phyloP scores from a whole-genome alignment of 2,329 filamentous ascomycete species.

The Cercospora nicotianae region DNA sequence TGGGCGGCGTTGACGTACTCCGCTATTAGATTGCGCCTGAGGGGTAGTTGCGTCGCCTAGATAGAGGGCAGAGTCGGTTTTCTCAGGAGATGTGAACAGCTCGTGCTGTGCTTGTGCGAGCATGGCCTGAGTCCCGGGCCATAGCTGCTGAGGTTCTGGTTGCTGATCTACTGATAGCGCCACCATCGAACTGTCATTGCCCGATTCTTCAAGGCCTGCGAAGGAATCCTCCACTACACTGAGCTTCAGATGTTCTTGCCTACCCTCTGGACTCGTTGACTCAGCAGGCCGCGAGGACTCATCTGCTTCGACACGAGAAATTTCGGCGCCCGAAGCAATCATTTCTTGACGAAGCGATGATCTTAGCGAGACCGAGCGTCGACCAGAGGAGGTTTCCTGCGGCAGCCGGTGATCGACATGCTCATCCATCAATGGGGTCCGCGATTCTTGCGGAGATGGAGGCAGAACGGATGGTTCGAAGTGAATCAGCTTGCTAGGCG shows the following conservation, averaged over 20 bases:
- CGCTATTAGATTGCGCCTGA: conserved; percentile 39
- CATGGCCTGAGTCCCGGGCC: conserved; percentile 34
- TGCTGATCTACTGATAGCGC: neutral
- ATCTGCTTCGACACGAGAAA: conserved; percentile 19
- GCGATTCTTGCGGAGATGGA: neutral
- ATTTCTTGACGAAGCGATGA: conserved; percentile 31
- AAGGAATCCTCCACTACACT: conserved; percentile 4
- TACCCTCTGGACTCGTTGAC: neutral
- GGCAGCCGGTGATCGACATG: conserved; percentile 25
- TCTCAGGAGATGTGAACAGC: conserved; percentile 34
- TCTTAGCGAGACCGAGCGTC: conserved; percentile 25
- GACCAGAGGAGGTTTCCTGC: conserved; percentile 1
- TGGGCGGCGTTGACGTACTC: conserved; percentile 28
- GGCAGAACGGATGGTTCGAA: conserved; percentile 9
- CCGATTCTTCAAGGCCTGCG: neutral
- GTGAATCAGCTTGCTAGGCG: conserved; percentile 6
- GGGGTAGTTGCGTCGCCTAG: conserved; percentile 27
- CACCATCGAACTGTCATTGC: neutral
- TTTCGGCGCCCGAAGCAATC: conserved; percentile 30
- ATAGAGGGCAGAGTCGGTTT: conserved; percentile 19
- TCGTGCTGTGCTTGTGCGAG: conserved; percentile 35
- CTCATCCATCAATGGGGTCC: conserved; percentile 25
- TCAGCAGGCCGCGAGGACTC: conserved; percentile 23
- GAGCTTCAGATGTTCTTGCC: neutral
- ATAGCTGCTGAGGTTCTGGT: conserved; percentile 4